phyloP scores from a whole-genome alignment of 2,329 filamentous ascomycete genomes.

The Cyphellophora attinorum region DNA sequence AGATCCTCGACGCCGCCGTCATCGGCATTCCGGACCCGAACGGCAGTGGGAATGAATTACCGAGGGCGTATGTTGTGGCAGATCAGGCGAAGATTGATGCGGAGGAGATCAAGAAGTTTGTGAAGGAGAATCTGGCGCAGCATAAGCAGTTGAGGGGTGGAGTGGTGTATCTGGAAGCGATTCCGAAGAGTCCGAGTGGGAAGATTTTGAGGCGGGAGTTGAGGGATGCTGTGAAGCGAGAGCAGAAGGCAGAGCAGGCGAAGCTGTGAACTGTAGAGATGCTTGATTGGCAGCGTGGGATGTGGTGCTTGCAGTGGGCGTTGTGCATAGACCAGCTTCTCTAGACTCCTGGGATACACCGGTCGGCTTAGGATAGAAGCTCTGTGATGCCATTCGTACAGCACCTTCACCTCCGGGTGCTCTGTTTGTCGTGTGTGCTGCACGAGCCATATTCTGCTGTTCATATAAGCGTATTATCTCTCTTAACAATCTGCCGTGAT shows the following conservation, averaged over 20 bases:
- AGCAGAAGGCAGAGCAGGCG: constrained; percentile 8
- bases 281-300: too few species aligned
- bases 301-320: too few species aligned
- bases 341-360: too few species aligned
- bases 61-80: constrained; percentile 35
- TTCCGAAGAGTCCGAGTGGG: constrained; percentile 29
- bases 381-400: too few species aligned
- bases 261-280: constrained; percentile 8
- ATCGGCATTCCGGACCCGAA: constrained; percentile 29
- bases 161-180: constrained; percentile 25
- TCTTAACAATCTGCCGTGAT: too few species aligned
- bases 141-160: constrained; percentile 28
- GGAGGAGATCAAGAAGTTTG: constrained; percentile 24
- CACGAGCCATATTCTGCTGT: too few species aligned
- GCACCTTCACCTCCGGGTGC: too few species aligned
- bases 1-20: constrained; percentile 36
- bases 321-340: too few species aligned
- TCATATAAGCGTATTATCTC: too few species aligned
- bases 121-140: constrained; percentile 20
- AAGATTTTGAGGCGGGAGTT: constrained; percentile 28
- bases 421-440: too few species aligned
- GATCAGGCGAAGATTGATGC: constrained; percentile 17
- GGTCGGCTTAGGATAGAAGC: constrained; percentile 27
- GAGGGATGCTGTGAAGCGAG: constrained; percentile 21
- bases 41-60: constrained; percentile 27